Evolutionary conservation across 1,284 basidiomycete genomes (phyloP).

Genomic region (Pyrrhoderma lamaoense): DNA sequence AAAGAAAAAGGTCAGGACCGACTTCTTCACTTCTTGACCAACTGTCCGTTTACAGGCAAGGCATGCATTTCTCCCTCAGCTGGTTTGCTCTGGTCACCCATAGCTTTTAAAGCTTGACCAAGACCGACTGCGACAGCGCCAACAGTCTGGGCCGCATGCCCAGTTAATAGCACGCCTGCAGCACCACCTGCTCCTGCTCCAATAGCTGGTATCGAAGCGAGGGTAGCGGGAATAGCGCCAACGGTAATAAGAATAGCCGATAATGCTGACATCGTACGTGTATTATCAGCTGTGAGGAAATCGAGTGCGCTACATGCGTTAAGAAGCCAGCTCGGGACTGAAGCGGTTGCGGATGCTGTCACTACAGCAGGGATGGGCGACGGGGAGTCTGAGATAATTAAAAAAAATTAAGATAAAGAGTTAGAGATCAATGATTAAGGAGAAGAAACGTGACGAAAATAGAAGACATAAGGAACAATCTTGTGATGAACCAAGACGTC

Average conservation of each 20-base stretch:
- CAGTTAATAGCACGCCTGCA: constrained; percentile 62
- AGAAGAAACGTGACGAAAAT: no score
- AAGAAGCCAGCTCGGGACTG: constrained; percentile 65
- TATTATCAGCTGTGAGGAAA: constrained; percentile 64
- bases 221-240: constrained; percentile 67
- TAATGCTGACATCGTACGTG: constrained; percentile 64
- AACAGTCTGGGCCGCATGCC: constrained; percentile 63
- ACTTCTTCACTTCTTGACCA: no score
- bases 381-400: constrained; percentile 24
- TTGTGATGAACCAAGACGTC: no score
- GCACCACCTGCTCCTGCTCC: constrained; percentile 59
- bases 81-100: constrained; percentile 29
- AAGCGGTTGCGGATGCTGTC: constrained; percentile 36
- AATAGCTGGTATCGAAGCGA: constrained; percentile 61
- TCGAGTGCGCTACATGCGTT: constrained; percentile 69
- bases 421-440: no score
- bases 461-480: no score
- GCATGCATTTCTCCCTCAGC: no score
- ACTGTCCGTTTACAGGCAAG: no score
- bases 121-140: constrained; percentile 69
- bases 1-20: no score
- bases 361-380: no score
- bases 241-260: constrained; percentile 71
- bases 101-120: constrained; percentile 43
- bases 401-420: constrained; percentile 3